phyloP scores from a whole-genome alignment of 805 yeast genomes.

The Teunomyces gatunensis region DNA sequence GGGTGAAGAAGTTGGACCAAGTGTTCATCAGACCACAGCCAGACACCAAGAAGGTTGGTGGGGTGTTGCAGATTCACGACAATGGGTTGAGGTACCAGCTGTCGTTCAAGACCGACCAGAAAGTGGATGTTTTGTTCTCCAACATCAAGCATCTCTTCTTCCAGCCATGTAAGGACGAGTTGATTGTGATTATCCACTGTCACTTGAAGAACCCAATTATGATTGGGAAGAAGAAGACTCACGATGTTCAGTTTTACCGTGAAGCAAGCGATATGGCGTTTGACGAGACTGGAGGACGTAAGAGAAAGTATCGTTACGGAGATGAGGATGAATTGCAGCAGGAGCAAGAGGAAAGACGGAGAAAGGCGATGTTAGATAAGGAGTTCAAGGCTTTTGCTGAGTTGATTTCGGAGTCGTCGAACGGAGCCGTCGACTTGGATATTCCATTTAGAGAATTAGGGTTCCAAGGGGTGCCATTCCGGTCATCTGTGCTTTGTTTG shows the following conservation, averaged over 20 bases:
- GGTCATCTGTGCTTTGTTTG: constrained; percentile 91
- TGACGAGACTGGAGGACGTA: constrained; percentile 95
- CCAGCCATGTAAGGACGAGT: constrained; percentile 94
- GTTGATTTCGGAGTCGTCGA: constrained; percentile 82
- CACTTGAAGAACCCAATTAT: constrained; percentile 90
- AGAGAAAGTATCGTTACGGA: constrained; percentile 85
- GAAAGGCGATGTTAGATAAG: constrained; percentile 85
- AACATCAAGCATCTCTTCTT: constrained; percentile 92
- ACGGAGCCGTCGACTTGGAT: constrained; percentile 83
- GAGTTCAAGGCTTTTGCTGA: constrained; percentile 90
- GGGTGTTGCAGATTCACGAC: constrained; percentile 86
- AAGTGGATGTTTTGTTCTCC: constrained; percentile 81
- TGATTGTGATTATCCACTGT: constrained; percentile 87
- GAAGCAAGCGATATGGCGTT: constrained; percentile 95
- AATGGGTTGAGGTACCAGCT: constrained; percentile 95
- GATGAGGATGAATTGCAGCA: constrained; percentile 98
- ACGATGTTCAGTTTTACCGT: constrained; percentile 92
- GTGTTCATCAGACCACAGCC: constrained; percentile 94
- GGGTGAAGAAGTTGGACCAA: constrained; percentile 83
- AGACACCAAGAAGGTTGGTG: constrained; percentile 94
- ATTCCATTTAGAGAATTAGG: constrained; percentile 95
- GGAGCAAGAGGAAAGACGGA: constrained; percentile 95
- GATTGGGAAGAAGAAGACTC: constrained; percentile 93
- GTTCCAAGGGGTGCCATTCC: constrained; percentile 94
- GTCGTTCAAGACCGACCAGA: constrained; percentile 77